Conservation (phyloP, 2,329 filamentous ascomycete species). For the Botrytis tulipae region DNA sequence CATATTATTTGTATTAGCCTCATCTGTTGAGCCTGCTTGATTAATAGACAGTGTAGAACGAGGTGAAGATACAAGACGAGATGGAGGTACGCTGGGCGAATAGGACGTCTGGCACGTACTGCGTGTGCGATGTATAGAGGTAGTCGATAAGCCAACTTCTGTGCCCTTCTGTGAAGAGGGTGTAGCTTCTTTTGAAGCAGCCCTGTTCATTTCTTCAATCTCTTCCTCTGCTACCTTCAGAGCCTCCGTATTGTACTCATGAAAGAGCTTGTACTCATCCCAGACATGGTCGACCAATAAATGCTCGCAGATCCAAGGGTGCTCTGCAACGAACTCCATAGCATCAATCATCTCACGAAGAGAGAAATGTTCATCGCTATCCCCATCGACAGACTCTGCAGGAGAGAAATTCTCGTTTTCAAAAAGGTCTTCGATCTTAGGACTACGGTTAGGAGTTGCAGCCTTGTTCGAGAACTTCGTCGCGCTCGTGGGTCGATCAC, state of each 20-base stretch:
- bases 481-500: neutral
- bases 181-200: neutral
- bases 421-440: neutral
- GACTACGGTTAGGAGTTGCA: neutral
- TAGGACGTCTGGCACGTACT: neutral
- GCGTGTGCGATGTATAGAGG: neutral
- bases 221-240: neutral
- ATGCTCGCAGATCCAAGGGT: neutral
- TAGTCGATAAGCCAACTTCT: too few species aligned
- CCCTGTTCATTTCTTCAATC: neutral
- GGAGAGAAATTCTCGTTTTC: neutral
- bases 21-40: too few species aligned
- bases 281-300: neutral
- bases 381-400: neutral
- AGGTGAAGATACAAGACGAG: neutral
- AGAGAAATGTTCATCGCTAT: neutral
- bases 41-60: too few species aligned
- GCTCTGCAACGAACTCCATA: neutral
- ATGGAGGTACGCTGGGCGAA: fast-evolving
- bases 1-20: too few species aligned
- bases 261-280: conserved; percentile 11
- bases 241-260: neutral
- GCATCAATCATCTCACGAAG: conserved; percentile 12
- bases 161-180: neutral
- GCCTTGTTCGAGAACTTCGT: neutral